Percentiles rank a stretch among this genome's conserved stretches.
These are phyloP conservation scores for Clavulina sp. DNA, from an alignment of 768 basidiomycete genomes.

Conservation along the genomic window DNA sequence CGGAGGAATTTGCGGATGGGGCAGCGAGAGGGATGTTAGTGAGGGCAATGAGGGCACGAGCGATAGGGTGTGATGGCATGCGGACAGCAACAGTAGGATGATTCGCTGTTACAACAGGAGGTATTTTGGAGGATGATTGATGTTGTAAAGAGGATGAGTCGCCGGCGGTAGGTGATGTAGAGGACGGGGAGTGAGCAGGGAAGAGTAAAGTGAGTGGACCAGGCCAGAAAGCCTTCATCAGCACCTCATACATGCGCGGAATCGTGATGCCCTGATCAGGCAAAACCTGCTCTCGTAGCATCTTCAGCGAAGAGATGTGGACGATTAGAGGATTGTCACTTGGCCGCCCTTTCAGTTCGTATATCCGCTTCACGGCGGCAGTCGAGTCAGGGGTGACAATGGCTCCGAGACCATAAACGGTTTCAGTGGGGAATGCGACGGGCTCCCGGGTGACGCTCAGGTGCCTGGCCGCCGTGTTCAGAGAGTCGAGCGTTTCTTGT, in stretches of 20 bases:
- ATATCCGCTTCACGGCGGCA: slow-evolving; percentile 54
- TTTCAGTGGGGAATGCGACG: slow-evolving; percentile 92
- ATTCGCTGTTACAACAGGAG: slow-evolving; percentile 58
- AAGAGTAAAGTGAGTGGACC: slow-evolving; percentile 87
- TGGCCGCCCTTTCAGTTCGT: slow-evolving; percentile 78
- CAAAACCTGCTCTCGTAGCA: slow-evolving; percentile 68
- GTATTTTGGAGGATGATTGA: slow-evolving; percentile 33
- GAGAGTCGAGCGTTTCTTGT: slow-evolving; percentile 25
- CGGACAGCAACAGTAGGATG: slow-evolving; percentile 75
- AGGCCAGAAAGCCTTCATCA: slow-evolving; percentile 87
- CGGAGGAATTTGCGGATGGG: slow-evolving; percentile 88
- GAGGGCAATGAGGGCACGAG: slow-evolving; percentile 69
- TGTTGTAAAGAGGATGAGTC: slow-evolving; percentile 16
- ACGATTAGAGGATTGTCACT: slow-evolving; percentile 95
- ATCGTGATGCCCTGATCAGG: slow-evolving; percentile 38
- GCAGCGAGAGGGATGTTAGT: slow-evolving; percentile 70
- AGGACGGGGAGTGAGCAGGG: slow-evolving; percentile 49
- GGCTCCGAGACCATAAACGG: slow-evolving; percentile 95
- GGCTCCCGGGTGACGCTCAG: slow-evolving; percentile 30
- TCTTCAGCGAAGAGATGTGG: slow-evolving; percentile 70
- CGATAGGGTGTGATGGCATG: slow-evolving; percentile 89
- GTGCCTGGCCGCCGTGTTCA: slow-evolving; percentile 18
- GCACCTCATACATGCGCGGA: slow-evolving; percentile 44
- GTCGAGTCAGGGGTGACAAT: slow-evolving; percentile 38
- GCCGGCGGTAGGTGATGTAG: no score